phyloP scores from a whole-genome alignment of 2,329 filamentous ascomycete genomes.

The Xylariales sp. region DNA sequence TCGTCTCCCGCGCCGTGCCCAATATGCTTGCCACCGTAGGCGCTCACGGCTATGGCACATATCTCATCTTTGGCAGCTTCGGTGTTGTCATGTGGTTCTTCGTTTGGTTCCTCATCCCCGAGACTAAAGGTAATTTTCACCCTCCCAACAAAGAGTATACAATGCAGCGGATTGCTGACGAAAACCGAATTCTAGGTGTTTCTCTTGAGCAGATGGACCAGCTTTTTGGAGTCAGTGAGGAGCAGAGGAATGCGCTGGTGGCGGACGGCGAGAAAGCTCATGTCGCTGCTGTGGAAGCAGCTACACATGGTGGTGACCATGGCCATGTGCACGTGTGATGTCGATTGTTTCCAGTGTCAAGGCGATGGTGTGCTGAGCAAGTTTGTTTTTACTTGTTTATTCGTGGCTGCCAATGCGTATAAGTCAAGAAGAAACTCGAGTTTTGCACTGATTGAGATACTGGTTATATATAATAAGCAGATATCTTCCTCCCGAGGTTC shows the following conservation, averaged over 20 bases:
- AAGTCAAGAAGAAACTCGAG: no score
- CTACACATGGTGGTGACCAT: no score
- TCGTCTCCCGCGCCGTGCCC: constrained; percentile 58
- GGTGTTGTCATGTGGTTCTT: constrained; percentile 58
- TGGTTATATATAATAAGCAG: no score
- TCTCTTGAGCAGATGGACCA: constrained; percentile 57
- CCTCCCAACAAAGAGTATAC: no score
- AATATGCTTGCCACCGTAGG: constrained; percentile 54
- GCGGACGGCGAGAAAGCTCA: constrained; percentile 1
- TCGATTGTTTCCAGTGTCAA: no score
- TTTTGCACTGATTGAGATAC: no score
- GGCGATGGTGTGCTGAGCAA: no score
- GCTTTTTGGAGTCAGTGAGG: constrained; percentile 42
- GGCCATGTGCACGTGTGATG: no score
- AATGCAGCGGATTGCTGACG: no score
- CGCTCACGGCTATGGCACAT: constrained; percentile 41
- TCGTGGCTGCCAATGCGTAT: no score
- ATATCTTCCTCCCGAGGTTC: no score
- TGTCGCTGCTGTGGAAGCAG: not conserved
- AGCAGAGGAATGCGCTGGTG: constrained; percentile 1
- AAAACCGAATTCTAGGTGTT: constrained; percentile 42
- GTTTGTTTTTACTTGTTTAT: no score
- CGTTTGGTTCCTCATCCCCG: constrained; percentile 53
- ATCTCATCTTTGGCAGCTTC: constrained; percentile 60
- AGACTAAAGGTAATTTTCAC: constrained; percentile 30